phyloP scores from a whole-genome alignment of 306 rosid genomes.

The Cicer cuneatum region DNA sequence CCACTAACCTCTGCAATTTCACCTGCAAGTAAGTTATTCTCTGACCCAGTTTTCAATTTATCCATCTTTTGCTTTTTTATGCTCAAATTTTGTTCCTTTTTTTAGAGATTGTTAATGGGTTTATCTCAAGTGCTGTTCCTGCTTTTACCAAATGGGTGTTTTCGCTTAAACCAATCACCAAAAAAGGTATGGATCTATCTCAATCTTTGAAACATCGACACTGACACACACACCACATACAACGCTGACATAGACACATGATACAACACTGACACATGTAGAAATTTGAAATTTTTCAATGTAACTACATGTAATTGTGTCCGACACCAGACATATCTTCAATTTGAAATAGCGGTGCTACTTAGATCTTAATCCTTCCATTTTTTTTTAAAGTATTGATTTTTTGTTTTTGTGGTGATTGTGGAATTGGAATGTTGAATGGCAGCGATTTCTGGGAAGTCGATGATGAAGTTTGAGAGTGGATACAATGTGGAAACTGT shows the following conservation, averaged over 20 bases:
- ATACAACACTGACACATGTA: no score
- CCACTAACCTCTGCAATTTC: slow-evolving; percentile 42
- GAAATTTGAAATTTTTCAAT: no score
- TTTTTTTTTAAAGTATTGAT: background rate
- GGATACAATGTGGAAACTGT: slow-evolving; percentile 90
- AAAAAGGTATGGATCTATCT: slow-evolving; percentile 64
- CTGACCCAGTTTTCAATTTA: background rate
- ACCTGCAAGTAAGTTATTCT: slow-evolving; percentile 68
- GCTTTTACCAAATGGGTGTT: slow-evolving; percentile 72
- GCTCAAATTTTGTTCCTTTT: slow-evolving; percentile 37
- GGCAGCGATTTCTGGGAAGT: slow-evolving; percentile 68
- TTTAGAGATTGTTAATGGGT: slow-evolving; percentile 74
- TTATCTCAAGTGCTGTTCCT: slow-evolving; percentile 69
- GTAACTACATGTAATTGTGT: background rate
- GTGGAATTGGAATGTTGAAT: slow-evolving; percentile 44
- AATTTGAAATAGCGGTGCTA: background rate
- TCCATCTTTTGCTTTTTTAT: slow-evolving; percentile 15
- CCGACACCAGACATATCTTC: no score
- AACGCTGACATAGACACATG: no score
- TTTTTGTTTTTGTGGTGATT: background rate
- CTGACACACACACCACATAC: background rate
- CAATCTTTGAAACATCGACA: background rate
- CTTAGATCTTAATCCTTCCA: slow-evolving; percentile 22
- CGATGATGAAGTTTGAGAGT: slow-evolving; percentile 89
- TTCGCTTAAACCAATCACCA: slow-evolving; percentile 81